Evolutionary conservation across 192 early-diverging fungal species (phyloP), one percentile per base, ranked within the genome.

Genomic region (Coemansia sp.): DNA sequence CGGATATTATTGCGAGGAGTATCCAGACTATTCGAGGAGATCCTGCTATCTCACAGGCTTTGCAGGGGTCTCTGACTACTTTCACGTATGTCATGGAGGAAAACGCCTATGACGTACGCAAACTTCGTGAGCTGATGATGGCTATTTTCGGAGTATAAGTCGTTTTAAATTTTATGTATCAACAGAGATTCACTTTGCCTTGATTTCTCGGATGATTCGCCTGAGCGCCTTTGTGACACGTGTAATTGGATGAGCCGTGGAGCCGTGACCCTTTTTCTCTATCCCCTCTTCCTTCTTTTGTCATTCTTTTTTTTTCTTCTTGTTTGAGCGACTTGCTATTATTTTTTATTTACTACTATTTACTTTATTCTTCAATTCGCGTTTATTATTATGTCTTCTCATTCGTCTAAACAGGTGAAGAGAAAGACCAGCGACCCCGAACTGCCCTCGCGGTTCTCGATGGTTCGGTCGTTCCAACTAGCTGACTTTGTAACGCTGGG

Each of bases 41-140:
- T 15, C 89, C 91, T 16, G 79, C 92, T 60, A 96, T 97, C 38
- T 74, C 95, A 43, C 72, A 81, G 36, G 67, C 66, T 5, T 90
- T 99, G 68, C 95, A 98, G 66, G 68, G 88, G 33, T 57, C 79
- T n/a, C 81, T 98, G 60, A 86, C 92, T 29, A 85, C 92, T 3
- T 99, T 96, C 69, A 97, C 96, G 20, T 91, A 96, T 60, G 97
- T 94, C 15, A 86, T 98, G 82, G 95, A 96, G 80, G 67, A 73
- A 18, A 74, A 76, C 31, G 44, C 65, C 7, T 75, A 75, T 36
- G 81, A 86, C 41, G 78, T 83, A 43, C 81, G 85, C 63, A 83
- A 83, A 70, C 85, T 86, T 11, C 74, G 81, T 12, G 85, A 86
- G 52, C 75, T 86, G 18, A 86, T 81, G 63, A 69, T 79, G 69